These are phyloP conservation scores for Pseudopyricularia javanii DNA, from an alignment of 2,329 filamentous ascomycete genomes.

Conservation along the genomic window DNA sequence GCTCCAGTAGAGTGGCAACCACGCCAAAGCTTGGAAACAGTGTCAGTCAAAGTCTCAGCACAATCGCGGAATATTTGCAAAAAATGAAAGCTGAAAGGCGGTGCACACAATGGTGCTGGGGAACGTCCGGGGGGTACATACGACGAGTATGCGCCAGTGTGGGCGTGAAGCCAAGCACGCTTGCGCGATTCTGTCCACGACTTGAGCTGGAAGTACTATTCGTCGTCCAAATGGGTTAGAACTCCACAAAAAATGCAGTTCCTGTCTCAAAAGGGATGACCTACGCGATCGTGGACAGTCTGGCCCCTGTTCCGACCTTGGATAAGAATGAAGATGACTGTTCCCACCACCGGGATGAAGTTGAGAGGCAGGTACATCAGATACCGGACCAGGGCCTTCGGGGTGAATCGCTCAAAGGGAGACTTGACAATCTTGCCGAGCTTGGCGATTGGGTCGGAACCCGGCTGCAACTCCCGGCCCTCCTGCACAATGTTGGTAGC, in stretches of 20 bases:
- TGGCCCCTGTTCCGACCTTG: constrained; percentile 49
- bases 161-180: constrained; percentile 55
- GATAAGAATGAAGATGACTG: constrained; percentile 63
- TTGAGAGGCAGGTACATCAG: constrained; percentile 83
- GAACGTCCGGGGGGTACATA: constrained; percentile 36
- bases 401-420: constrained; percentile 42
- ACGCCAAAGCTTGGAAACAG: constrained; percentile 49
- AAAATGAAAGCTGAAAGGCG: neutral
- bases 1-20: constrained; percentile 68
- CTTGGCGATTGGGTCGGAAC: constrained; percentile 42
- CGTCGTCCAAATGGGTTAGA: neutral
- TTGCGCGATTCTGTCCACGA: constrained; percentile 57
- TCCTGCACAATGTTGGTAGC: constrained; percentile 53
- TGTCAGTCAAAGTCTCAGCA: too few species aligned
- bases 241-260: neutral
- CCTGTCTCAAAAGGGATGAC: constrained; percentile 11
- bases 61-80: neutral
- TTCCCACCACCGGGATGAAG: constrained; percentile 84
- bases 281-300: constrained; percentile 39
- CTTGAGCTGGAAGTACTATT: constrained; percentile 83
- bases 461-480: constrained; percentile 59
- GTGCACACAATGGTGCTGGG: neutral
- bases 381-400: constrained; percentile 58
- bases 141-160: constrained; percentile 70
- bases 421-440: constrained; percentile 45